Conservation (phyloP, 2,329 filamentous ascomycete genomes). For the Arthrobotrys megalospora region DNA sequence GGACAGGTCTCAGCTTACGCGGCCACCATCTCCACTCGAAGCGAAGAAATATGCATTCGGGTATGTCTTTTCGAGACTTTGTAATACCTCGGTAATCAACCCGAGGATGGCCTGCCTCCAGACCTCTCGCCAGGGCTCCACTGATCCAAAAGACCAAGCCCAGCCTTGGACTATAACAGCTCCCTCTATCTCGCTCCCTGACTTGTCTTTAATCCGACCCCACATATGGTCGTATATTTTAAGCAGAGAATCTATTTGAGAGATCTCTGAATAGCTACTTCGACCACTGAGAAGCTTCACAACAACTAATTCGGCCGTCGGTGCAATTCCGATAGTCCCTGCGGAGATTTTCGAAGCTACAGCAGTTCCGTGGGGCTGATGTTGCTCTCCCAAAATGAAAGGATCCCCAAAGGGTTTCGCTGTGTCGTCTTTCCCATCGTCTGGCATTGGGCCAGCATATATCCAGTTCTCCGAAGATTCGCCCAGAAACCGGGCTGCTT, state of each 20-base stretch:
- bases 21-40: neutral
- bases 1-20: too few species aligned
- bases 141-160: neutral
- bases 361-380: neutral
- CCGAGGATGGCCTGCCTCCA: neutral
- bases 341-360: neutral
- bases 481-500: neutral
- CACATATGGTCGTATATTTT: constrained; percentile 8
- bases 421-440: neutral
- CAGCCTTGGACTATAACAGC: neutral
- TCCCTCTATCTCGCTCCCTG: neutral
- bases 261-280: neutral
- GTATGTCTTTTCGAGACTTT: neutral
- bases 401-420: neutral
- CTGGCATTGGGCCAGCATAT: neutral
- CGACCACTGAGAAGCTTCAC: neutral
- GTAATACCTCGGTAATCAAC: neutral
- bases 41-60: neutral
- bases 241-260: neutral
- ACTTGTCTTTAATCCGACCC: neutral
- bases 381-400: neutral
- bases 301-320: neutral
- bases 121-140: neutral
- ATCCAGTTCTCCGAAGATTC: neutral
- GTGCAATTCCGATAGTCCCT: neutral